Evolutionary conservation across 768 basidiomycete species (phyloP).

Genomic region (Gloeophyllum trabeum): DNA sequence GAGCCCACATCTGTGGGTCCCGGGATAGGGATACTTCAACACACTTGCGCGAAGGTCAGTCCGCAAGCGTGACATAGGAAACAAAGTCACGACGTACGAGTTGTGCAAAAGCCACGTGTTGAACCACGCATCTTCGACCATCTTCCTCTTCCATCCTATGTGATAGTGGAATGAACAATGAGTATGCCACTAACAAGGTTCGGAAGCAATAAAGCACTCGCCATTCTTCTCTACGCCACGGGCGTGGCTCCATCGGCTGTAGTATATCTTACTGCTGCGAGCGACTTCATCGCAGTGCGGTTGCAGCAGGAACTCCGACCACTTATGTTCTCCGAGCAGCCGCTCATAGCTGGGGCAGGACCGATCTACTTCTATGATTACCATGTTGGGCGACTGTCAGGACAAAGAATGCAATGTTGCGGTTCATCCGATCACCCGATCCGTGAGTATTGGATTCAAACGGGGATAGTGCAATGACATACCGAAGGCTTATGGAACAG

Average conservation of each 20-base stretch:
- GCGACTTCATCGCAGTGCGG: conserved; percentile 19
- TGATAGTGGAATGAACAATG: no score
- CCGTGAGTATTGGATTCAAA: no score
- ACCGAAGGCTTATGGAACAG: conserved; percentile 34
- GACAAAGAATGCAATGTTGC: not conserved
- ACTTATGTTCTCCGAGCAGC: conserved; percentile 30
- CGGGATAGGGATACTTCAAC: conserved; percentile 29
- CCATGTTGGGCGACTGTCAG: conserved; percentile 28
- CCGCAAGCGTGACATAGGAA: not conserved
- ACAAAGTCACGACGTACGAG: conserved; percentile 14
- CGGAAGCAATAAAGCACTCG: conserved; percentile 10
- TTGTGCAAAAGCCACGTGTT: conserved; percentile 15
- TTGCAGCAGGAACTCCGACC: conserved; percentile 24
- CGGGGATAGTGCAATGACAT: conserved; percentile 17
- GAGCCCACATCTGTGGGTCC: conserved; percentile 23
- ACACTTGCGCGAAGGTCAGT: conserved; percentile 10
- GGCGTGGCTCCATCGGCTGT: conserved; percentile 24
- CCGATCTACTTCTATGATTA: conserved; percentile 30
- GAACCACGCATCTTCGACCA: conserved; percentile 33
- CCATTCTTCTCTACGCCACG: conserved; percentile 34
- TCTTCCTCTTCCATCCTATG: conserved; percentile 42
- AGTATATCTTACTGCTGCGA: conserved; percentile 23
- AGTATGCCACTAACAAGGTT: not conserved
- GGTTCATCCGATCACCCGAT: not conserved
- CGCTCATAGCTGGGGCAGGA: conserved; percentile 18